These are phyloP conservation scores for Coemansia nantahalensis DNA, from an alignment of 192 early-diverging fungal species.

Conservation along the genomic window DNA sequence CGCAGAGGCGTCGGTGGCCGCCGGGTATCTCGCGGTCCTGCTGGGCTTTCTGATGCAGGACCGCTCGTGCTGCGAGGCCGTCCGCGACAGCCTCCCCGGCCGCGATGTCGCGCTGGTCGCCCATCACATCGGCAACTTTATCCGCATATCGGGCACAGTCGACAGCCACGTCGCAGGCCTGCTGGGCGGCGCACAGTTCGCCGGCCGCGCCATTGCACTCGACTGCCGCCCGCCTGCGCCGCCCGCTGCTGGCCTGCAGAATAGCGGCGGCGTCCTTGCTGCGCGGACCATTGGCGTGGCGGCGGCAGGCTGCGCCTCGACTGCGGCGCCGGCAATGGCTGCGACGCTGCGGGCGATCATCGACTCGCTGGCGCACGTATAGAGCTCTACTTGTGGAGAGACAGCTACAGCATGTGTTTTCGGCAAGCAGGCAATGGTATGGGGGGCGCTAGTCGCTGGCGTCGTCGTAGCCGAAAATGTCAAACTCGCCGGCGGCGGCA, in stretches of 20 bases:
- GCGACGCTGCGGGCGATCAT: conserved; percentile 22
- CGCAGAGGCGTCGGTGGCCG: conserved; percentile 34
- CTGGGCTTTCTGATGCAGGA: conserved; percentile 39
- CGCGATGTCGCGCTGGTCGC: conserved; percentile 15
- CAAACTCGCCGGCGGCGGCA: conserved; percentile 17
- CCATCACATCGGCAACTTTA: conserved; percentile 33
- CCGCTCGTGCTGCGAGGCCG: conserved; percentile 3
- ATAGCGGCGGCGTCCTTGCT: too few relatives aligned
- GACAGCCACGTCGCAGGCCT: conserved; percentile 30
- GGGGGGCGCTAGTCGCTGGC: not conserved
- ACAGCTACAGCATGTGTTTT: too few relatives aligned
- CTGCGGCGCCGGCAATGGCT: conserved; percentile 3
- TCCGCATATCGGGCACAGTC: conserved; percentile 30
- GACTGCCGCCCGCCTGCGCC: not conserved
- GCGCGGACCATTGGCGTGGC: not conserved
- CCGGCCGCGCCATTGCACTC: not conserved
- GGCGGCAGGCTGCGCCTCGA: not conserved
- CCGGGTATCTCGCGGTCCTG: conserved; percentile 43
- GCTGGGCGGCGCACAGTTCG: conserved; percentile 7
- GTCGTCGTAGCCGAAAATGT: conserved; percentile 20
- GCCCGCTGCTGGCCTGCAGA: not conserved
- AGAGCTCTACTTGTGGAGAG: not conserved
- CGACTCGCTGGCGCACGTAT: conserved; percentile 7
- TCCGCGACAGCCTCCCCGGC: conserved; percentile 24
- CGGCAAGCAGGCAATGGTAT: too few relatives aligned